A percentile compares a stretch with the other conserved stretches of the same genome.
These are phyloP conservation scores for Globisporangium cederbergense DNA, from an alignment of 352 stramenopile species.

Conservation along the genomic window DNA sequence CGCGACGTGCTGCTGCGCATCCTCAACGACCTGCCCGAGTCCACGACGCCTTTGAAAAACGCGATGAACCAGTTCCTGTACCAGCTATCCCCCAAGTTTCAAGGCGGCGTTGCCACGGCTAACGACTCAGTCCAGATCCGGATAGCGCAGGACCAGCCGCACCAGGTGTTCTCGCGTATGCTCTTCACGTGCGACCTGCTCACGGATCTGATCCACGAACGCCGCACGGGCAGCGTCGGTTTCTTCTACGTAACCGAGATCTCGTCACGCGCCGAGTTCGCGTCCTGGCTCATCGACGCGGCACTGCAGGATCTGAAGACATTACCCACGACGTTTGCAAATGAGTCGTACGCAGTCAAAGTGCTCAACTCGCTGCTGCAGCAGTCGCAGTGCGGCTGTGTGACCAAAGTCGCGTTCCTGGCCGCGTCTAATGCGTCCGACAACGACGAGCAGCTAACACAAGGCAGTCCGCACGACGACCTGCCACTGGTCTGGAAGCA, in stretches of 20 bases:
- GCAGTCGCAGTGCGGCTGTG: constrained; percentile 65
- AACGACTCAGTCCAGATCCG: constrained; percentile 18
- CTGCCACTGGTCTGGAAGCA: constrained; percentile 61
- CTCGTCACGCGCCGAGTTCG: constrained; percentile 27
- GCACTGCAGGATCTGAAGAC: constrained; percentile 36
- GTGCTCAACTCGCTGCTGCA: constrained; percentile 78
- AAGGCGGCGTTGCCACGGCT: neutral
- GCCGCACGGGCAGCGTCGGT: constrained; percentile 50
- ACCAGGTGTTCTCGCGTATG: constrained; percentile 65
- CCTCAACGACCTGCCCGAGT: constrained; percentile 41
- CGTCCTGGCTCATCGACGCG: constrained; percentile 39
- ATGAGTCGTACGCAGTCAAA: constrained; percentile 72
- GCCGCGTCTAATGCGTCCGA: neutral
- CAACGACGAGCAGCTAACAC: constrained; percentile 14
- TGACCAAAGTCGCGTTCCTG: constrained; percentile 50
- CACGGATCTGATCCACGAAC: constrained; percentile 75
- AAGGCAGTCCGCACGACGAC: constrained; percentile 50
- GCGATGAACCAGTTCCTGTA: constrained; percentile 40
- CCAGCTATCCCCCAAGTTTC: constrained; percentile 41
- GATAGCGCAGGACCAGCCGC: constrained; percentile 30
- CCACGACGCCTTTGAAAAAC: constrained; percentile 13
- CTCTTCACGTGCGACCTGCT: constrained; percentile 77
- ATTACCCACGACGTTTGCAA: constrained; percentile 59
- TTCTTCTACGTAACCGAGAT: constrained; percentile 44
- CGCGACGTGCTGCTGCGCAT: constrained; percentile 57